Evolutionary conservation across 495 filamentous ascomycete genomes (phyloP), one percentile per base, ranked within the genome.

Genomic region (Penicillium simplicissimum): DNA sequence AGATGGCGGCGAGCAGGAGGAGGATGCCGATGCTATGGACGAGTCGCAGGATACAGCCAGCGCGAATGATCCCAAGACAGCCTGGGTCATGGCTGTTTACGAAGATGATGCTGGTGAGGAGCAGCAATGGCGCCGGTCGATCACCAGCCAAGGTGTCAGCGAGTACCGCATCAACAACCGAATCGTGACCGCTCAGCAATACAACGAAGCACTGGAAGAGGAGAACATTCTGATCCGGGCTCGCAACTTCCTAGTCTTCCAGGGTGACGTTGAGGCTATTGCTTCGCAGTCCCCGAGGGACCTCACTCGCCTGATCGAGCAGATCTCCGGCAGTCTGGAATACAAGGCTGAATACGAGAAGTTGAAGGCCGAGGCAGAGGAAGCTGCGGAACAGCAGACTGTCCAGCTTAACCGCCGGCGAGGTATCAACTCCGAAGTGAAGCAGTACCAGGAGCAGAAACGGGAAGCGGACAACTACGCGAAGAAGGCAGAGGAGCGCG

Each of bases 81-180:
- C 95, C 4, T 99, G 93, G 94, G 95, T 99, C 4, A 97, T 96
- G 93, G 95, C 95, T 8, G 93, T 98, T 36, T 99, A 97, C 75
- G 93, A 97, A 71, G 95, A 99, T 65, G 95, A 98, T 74, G 93
- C 92, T 2, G 94, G 93, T 36, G 93, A 98, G 61, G 91, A 96
- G 74, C 92, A 96, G 65, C 84, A 88, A 68, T 99, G 95, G 95
- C 96, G 96, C 75, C 90, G 95, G 48, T 87, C 87, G 55, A 98
- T 99, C 70, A 97, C 95, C 15, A 90, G 83, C 69, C 82, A 85
- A 58, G 95, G 96, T 38, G 86, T 85, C 21, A 96, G 92, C 85
- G 96, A 98, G 71, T 98, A 97, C 74, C 87, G 94, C 36, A 97
- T 99, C 81, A 96, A 99, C 75, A 90, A 95, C 65, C 87, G 88